Base-by-base conservation (phyloP, 352 stramenopile genomes). In the Phytophthora gonapodyides region DNA sequence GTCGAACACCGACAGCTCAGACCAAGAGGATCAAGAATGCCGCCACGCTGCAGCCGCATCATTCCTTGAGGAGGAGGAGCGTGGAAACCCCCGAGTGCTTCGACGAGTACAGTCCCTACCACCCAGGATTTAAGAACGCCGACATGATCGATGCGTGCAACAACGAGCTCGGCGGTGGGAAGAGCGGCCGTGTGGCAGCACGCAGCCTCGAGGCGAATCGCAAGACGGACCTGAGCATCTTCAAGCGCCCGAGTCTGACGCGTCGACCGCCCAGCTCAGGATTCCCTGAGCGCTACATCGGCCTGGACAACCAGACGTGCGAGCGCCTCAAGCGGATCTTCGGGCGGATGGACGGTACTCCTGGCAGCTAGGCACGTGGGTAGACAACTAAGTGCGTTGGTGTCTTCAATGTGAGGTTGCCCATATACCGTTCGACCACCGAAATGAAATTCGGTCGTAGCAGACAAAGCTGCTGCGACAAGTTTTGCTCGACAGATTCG, bases 91-190 rank as follows among this genome's bases (percentile, higher is more conserved):
- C 77, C 33, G 75, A 90, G 47, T 92, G 82, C 48, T 94, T 94
- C 58, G 84, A 92, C 47, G 72, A 91, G 33, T 89, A 94, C 73
- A 91, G 81, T 64, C 77, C 74, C 27, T 94, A 94, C 56, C 84
- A 91, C 48, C 82, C 82, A 7, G 67, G 63, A 12, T 90, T 87
- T 35, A 80, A 83, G 49, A 71, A 60, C 10, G 38, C 63, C 1
- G 73, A 88, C 36, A 17, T 69, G 1, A 44, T 87, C 6, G 76
- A 81, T 12, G 61, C 62, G 27, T 52, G 45, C 40, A 77, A 78
- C 44, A 78, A 68, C 49, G 67, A 76, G 27, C 30, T 64, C 1
- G 35, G 30, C 3, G 50, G 42, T n/a, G 15, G 27, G 24, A 53
- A 47, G 35, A 69, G 27, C 10, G 12, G 35, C 1, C 44, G 48